Evolutionary conservation across 441 rosid genomes (phyloP).

Genomic region (Manihot esculenta): DNA sequence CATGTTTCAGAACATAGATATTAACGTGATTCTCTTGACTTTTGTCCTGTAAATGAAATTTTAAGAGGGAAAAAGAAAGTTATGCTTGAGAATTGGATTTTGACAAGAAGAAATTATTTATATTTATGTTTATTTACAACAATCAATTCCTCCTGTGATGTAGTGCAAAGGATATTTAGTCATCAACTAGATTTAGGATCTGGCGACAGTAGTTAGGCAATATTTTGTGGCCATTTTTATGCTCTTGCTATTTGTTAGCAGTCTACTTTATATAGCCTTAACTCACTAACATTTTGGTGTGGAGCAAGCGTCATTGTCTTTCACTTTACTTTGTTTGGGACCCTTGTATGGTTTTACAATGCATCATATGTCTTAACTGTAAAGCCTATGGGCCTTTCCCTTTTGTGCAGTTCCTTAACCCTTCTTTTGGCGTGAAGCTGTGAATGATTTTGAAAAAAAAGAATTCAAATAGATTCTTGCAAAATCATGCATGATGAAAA

Average conservation of each 20-base stretch:
- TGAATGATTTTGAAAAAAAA: too few species aligned
- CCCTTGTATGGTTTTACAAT: background rate
- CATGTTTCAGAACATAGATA: background rate
- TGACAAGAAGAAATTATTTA: background rate
- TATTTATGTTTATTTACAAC: too few species aligned
- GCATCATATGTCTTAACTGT: background rate
- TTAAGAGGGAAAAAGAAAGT: too few species aligned
- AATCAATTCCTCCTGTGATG: too few species aligned
- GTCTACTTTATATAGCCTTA: background rate
- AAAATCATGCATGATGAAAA: too few species aligned
- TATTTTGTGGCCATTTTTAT: background rate
- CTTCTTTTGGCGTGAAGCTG: too few species aligned
- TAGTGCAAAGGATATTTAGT: background rate
- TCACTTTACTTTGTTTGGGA: background rate
- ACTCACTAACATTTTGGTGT: background rate
- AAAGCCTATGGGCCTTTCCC: background rate
- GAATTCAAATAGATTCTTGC: too few species aligned
- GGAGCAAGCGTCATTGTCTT: background rate
- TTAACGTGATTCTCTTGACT: background rate
- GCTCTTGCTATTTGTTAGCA: background rate
- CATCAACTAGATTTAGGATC: constrained; percentile 6
- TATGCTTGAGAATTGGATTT: background rate
- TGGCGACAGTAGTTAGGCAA: background rate
- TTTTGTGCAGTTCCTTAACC: background rate
- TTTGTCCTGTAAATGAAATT: background rate